Percentiles rank a stretch among this genome's conserved stretches.
phyloP scores from a whole-genome alignment of 1,284 basidiomycete species.

The Cystobasidium pallidum region DNA sequence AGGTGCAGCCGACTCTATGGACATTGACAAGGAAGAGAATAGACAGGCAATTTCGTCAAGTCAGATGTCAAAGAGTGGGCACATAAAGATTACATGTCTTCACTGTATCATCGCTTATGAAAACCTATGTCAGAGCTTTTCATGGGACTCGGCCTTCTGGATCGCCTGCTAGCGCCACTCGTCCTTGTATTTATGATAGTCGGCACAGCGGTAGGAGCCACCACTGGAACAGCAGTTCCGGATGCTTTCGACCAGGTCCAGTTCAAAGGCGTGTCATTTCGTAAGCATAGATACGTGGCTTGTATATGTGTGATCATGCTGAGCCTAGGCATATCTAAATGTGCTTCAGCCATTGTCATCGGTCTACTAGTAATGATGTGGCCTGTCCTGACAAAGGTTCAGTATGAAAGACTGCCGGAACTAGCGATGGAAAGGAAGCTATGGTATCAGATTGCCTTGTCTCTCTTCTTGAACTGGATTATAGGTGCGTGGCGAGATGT shows the following conservation, averaged over 20 bases:
- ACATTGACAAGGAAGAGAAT: neutral
- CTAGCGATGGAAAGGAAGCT: slow-evolving; percentile 65
- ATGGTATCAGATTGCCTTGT: slow-evolving; percentile 73
- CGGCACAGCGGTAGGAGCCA: slow-evolving; percentile 62
- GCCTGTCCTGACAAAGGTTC: slow-evolving; percentile 77
- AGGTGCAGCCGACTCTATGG: slow-evolving; percentile 4
- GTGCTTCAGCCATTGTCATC: neutral
- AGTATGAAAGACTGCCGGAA: slow-evolving; percentile 70
- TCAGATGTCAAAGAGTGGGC: slow-evolving; percentile 27
- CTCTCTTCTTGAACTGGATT: slow-evolving; percentile 79
- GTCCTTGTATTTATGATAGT: slow-evolving; percentile 77
- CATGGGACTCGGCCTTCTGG: slow-evolving; percentile 61
- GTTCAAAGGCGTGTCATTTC: slow-evolving; percentile 55
- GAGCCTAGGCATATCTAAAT: too few relatives aligned
- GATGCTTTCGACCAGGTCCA: slow-evolving; percentile 53
- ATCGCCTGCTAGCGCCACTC: slow-evolving; percentile 71
- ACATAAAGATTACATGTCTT: neutral
- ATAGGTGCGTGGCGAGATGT: slow-evolving; percentile 57
- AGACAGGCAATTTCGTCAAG: neutral
- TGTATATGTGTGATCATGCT: too few relatives aligned
- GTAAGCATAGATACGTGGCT: slow-evolving; percentile 30
- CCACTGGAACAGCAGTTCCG: slow-evolving; percentile 42
- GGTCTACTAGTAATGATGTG: slow-evolving; percentile 66
- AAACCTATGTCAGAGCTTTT: slow-evolving; percentile 54
- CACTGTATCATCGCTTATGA: too few relatives aligned